Percentiles rank a stretch among this genome's conserved stretches.
phyloP scores from a whole-genome alignment of 164 flowering plant species.

The Umbilicus rupestris region DNA sequence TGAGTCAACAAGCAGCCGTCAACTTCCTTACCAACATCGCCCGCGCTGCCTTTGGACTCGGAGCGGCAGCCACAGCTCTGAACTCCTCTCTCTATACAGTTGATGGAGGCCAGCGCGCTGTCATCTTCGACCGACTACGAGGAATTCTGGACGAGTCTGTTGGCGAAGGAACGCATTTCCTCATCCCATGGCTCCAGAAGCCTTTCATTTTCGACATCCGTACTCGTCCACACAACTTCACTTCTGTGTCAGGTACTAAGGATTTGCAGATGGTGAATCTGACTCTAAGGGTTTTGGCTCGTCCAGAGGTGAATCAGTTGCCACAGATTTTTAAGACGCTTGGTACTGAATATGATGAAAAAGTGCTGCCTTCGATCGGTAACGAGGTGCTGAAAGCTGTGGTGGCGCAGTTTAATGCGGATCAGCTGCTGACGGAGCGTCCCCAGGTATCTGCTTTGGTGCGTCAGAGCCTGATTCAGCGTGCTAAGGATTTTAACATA shows the following conservation, averaged over 20 bases:
- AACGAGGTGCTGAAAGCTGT: slow-evolving; percentile 84
- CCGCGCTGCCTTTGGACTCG: slow-evolving; percentile 55
- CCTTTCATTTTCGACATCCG: slow-evolving; percentile 83
- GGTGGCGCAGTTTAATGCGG: slow-evolving; percentile 85
- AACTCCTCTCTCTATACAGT: slow-evolving; percentile 63
- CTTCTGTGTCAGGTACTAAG: slow-evolving; percentile 78
- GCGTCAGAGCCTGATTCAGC: slow-evolving; percentile 38
- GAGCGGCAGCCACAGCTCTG: slow-evolving; percentile 35
- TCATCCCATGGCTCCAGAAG: slow-evolving; percentile 68
- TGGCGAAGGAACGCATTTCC: slow-evolving; percentile 83
- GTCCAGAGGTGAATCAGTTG: slow-evolving; percentile 51
- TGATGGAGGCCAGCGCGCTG: slow-evolving; percentile 57
- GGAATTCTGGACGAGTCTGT: slow-evolving; percentile 46
- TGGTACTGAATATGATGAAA: slow-evolving; percentile 81
- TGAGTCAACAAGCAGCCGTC: slow-evolving; percentile 36
- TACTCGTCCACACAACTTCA: slow-evolving; percentile 70
- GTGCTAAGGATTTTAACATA: slow-evolving; percentile 56
- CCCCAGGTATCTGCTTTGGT: slow-evolving; percentile 79
- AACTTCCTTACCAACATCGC: slow-evolving; percentile 55
- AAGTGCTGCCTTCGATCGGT: slow-evolving; percentile 81
- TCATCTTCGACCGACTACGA: slow-evolving; percentile 39
- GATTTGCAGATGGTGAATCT: slow-evolving; percentile 90
- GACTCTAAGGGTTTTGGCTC: slow-evolving; percentile 67
- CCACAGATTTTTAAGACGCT: slow-evolving; percentile 61
- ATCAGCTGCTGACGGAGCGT: slow-evolving; percentile 81